Evolutionary conservation across 768 basidiomycete species (phyloP), one percentile per base, ranked within the genome.

Genomic region (Podaxis mareebaensis): DNA sequence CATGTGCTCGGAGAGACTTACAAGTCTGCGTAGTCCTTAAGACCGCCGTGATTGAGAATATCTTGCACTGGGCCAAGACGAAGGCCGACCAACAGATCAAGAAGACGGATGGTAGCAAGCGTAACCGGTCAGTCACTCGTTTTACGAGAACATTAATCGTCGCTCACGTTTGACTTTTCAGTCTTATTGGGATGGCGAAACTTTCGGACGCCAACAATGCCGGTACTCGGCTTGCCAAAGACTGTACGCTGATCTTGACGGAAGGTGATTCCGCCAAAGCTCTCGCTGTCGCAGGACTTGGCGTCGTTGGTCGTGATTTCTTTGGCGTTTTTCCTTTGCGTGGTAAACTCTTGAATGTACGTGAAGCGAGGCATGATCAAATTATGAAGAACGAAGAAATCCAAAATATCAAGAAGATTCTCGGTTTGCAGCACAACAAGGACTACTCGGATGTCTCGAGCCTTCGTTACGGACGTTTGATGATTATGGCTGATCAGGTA

Each of bases 401-500:
- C 38, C 91, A 95, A 76, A 92, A 91, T 66, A 94, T 99, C 82
- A 96, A 96, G 85, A 93, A 97, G 79, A 99, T 99, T 70, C 87
- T 99, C 83, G 97, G 97, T 3, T 77, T 99, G 60, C 94, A 96
- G 73, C 94, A 97, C 72, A 93, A 91, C 72, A 95, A 95, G 76
- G 89, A 91, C 66, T 99, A 99, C 75, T 78, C 78, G 42, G 84
- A 81, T 56, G 77, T 85, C 15, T 69, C 76, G 17, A 89, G 83
- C 67, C 76, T 99, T 69, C 87, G 97, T 28, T 99, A 99, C 70
- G 97, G 97, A 1, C 88, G 89, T 56, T 73, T 99, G 54, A 99
- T 99, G 97, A 93, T 99, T 69, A 99, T 99, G 97, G 94, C 97
- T 3, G 97, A 99, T 89, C 96, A 98, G 86, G 95, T 94, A 58